These are phyloP conservation scores for Monascus purpureus DNA, from an alignment of 495 filamentous ascomycete species.

Conservation along the genomic window DNA sequence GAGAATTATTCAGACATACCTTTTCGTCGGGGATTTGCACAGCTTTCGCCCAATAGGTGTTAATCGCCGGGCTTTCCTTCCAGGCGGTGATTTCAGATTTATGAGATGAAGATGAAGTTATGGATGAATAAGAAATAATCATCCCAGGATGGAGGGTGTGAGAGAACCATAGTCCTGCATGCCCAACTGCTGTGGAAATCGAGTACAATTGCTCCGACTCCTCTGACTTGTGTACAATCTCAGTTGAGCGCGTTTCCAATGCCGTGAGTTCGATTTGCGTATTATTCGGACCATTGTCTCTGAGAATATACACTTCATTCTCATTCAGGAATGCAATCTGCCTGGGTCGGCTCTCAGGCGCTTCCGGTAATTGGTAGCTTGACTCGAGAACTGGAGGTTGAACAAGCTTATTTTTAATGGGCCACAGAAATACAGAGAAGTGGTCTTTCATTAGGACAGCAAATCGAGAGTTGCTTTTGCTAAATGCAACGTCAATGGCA, in stretches of 20 bases:
- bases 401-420: conserved; percentile 35
- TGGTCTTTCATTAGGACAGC: conserved; percentile 52
- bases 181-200: conserved; percentile 23
- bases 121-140: conserved; percentile 18
- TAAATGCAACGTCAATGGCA: conserved; percentile 62
- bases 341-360: conserved; percentile 18
- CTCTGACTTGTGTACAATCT: conserved; percentile 16
- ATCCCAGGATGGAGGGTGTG: conserved; percentile 13
- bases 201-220: conserved; percentile 25
- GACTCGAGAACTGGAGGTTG: conserved; percentile 30
- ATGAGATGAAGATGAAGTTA: conserved; percentile 8
- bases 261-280: conserved; percentile 23
- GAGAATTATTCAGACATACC: conserved; percentile 7
- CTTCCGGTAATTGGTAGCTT: conserved; percentile 30
- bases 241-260: conserved; percentile 23
- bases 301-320: conserved; percentile 29
- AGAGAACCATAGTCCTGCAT: conserved; percentile 31
- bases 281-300: conserved; percentile 17
- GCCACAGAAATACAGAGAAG: conserved; percentile 53
- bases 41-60: conserved; percentile 27
- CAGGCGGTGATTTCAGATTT: conserved; percentile 12
- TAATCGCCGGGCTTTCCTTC: conserved; percentile 18
- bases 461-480: conserved; percentile 48
- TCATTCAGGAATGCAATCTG: conserved; percentile 32
- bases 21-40: conserved; percentile 26